phyloP scores from a whole-genome alignment of 352 stramenopile genomes.

The Phytopythium sindhum region DNA sequence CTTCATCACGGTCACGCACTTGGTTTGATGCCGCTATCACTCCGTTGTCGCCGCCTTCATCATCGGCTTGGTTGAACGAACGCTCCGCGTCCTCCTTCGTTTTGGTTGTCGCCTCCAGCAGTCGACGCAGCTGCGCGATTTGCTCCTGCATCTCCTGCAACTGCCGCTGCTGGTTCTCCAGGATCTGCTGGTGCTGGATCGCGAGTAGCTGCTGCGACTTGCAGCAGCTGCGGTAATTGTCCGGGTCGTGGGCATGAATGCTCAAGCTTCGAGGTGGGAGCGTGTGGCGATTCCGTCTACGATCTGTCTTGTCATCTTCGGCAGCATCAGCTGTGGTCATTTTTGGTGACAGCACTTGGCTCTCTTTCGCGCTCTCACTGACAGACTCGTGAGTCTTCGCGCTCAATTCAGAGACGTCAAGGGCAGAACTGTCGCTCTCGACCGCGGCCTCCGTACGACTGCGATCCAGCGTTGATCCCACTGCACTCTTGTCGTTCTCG shows the following conservation, averaged over 20 bases:
- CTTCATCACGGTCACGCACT: not conserved
- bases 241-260: not conserved
- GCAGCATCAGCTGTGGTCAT: not conserved
- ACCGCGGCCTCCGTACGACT: not conserved
- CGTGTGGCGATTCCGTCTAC: not conserved
- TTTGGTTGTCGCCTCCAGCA: constrained; percentile 29
- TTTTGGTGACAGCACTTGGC: constrained; percentile 4
- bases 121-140: constrained; percentile 45
- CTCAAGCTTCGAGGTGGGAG: not conserved
- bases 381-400: not conserved
- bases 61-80: constrained; percentile 7
- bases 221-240: constrained; percentile 45
- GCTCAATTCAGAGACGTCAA: not conserved
- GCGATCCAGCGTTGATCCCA: not conserved
- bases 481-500: not conserved
- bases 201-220: constrained; percentile 63
- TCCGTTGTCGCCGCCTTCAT: not conserved
- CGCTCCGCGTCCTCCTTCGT: constrained; percentile 18
- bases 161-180: constrained; percentile 72
- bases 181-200: constrained; percentile 72
- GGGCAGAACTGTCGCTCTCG: not conserved
- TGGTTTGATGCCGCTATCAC: not conserved
- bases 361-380: not conserved
- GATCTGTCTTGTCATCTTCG: not conserved
- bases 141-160: constrained; percentile 73